Evolutionary conservation across 2,329 filamentous ascomycete genomes (phyloP).

Genomic region (Colletotrichum truncatum): DNA sequence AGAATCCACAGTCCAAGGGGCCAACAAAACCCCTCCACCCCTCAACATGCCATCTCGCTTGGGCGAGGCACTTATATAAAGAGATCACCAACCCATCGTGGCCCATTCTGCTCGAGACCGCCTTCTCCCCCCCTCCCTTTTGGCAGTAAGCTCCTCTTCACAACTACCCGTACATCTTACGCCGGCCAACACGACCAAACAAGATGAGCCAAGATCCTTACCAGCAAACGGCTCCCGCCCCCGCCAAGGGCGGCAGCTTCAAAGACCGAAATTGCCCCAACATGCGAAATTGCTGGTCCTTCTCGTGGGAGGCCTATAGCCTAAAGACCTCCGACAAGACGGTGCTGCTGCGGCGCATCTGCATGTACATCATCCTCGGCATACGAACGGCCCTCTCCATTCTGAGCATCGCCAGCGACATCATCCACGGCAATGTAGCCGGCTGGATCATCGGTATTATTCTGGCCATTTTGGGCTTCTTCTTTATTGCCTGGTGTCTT

Average conservation of each 20-base stretch:
- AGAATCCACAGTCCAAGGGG: background rate
- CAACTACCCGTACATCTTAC: no score
- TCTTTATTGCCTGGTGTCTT: conserved; percentile 25
- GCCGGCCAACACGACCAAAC: no score
- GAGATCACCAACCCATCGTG: background rate
- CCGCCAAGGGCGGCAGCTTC: background rate
- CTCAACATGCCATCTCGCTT: background rate
- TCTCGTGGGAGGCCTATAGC: conserved; percentile 22
- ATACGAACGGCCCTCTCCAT: conserved; percentile 15
- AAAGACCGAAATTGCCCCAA: conserved; percentile 14
- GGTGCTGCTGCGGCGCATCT: conserved; percentile 16
- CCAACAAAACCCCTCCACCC: background rate
- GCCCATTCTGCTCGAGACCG: background rate
- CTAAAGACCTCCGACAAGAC: conserved; percentile 17
- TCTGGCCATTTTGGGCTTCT: conserved; percentile 8
- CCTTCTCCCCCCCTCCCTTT: background rate
- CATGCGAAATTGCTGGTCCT: conserved; percentile 24
- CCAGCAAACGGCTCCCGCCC: background rate
- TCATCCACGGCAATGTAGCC: background rate
- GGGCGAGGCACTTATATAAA: background rate
- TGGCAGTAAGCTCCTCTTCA: background rate
- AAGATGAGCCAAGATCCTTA: background rate
- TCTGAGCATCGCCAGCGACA: conserved; percentile 1
- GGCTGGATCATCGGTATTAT: conserved; percentile 12
- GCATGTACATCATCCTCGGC: conserved; percentile 23